A percentile compares a stretch with the other conserved stretches of the same genome.
Evolutionary conservation across 108 stramenopile genomes (phyloP).

Genomic region (Halocafeteria seosinensis): DNA sequence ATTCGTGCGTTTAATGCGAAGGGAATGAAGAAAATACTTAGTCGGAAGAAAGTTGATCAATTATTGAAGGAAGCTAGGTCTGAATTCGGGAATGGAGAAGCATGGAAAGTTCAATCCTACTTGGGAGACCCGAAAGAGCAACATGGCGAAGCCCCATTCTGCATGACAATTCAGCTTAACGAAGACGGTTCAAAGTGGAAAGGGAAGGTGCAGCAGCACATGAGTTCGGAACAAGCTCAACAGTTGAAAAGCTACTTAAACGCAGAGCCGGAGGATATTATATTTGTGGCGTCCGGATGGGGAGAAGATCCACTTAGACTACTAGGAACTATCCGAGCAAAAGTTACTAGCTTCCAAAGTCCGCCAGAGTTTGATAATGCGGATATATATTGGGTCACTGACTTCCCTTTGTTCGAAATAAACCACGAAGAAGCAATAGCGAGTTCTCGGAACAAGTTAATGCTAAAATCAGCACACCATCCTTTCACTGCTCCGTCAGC

Average conservation of each 20-base stretch:
- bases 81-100: not conserved
- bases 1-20: not conserved
- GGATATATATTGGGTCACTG: conserved; percentile 7
- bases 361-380: not conserved
- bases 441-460: not conserved
- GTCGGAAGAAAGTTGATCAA: not conserved
- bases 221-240: not conserved
- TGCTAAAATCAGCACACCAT: conserved; percentile 1
- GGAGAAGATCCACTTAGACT: not conserved
- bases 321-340: not conserved
- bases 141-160: not conserved
- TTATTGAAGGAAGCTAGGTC: not conserved
- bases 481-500: conserved; percentile 10
- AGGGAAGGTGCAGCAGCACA: not conserved
- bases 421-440: not conserved
- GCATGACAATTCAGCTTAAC: not conserved
- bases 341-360: not conserved
- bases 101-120: not conserved
- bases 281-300: not conserved
- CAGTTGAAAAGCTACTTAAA: not conserved
- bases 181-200: not conserved
- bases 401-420: conserved; percentile 11
- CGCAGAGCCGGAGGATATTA: not conserved
- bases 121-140: too few species aligned
- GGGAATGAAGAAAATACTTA: not conserved